A percentile compares a stretch with the other conserved stretches of the same genome.
These are phyloP conservation scores for Xylariaceae sp. DNA, from an alignment of 2,329 filamentous ascomycete species.

Conservation along the genomic window DNA sequence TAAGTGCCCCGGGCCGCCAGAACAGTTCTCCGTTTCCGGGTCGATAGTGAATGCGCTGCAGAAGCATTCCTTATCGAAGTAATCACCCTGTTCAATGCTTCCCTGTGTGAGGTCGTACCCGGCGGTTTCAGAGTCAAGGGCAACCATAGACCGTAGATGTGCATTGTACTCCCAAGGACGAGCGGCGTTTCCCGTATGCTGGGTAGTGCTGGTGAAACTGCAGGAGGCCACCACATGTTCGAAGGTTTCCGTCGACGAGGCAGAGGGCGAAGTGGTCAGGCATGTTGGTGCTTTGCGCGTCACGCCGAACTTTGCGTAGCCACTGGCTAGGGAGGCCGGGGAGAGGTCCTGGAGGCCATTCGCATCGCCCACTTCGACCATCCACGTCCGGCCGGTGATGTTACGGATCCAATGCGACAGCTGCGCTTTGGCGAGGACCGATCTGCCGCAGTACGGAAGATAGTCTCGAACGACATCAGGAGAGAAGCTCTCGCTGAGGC, in stretches of 20 bases:
- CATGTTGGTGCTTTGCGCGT: constrained; percentile 4
- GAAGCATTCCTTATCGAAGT: constrained; percentile 10
- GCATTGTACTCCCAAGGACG: constrained; percentile 9
- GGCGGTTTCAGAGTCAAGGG: constrained; percentile 5
- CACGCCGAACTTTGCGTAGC: constrained; percentile 1
- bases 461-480: constrained; percentile 1
- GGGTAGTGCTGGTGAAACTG: constrained; percentile 4
- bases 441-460: constrained; percentile 6
- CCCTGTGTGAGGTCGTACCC: constrained; percentile 1
- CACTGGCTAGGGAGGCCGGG: constrained; percentile 3
- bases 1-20: not conserved
- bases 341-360: constrained; percentile 5
- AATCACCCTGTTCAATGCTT: not conserved
- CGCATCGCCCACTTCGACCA: constrained; percentile 4
- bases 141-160: constrained; percentile 2
- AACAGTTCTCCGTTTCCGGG: constrained; percentile 1
- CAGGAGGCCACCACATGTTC: constrained; percentile 6
- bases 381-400: constrained; percentile 8
- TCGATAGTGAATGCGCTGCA: constrained; percentile 2
- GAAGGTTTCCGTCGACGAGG: constrained; percentile 5
- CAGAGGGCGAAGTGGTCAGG: constrained; percentile 4
- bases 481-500: constrained; percentile 4
- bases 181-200: constrained; percentile 9
- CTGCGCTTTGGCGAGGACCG: constrained; percentile 10
- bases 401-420: constrained; percentile 4